Evolutionary conservation across 768 basidiomycete species (phyloP).

Genomic region (Lactarius trivialis): DNA sequence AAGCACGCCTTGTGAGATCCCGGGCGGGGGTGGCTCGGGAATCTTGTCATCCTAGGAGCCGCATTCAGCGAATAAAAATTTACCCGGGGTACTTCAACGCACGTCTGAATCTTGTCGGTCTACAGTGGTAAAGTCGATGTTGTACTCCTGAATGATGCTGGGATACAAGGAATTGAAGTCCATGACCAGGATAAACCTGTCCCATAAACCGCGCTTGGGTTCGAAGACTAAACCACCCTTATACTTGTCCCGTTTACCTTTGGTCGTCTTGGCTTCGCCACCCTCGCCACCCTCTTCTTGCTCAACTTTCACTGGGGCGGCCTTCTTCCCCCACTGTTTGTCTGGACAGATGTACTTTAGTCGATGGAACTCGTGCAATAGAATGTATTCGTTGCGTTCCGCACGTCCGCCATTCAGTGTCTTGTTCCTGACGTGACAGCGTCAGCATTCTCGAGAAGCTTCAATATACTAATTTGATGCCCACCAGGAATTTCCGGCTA

Average conservation of each 20-base stretch:
- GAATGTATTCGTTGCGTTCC: conserved; percentile 97
- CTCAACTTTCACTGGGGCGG: conserved; percentile 48
- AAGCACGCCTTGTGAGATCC: conserved; percentile 78
- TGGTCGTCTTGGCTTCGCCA: conserved; percentile 42
- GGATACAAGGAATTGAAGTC: conserved; percentile 99
- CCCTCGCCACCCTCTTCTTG: conserved; percentile 43
- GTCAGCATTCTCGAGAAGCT: neutral
- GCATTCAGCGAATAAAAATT: neutral
- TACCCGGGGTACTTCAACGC: conserved; percentile 13
- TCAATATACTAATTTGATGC: conserved; percentile 23
- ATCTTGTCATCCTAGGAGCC: conserved; percentile 74
- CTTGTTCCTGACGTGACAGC: conserved; percentile 65
- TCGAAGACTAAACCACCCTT: conserved; percentile 98
- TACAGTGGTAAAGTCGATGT: conserved; percentile 98
- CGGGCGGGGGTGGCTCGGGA: conserved; percentile 75
- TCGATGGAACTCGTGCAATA: conserved; percentile 95
- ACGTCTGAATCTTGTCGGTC: conserved; percentile 60
- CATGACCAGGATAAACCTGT: conserved; percentile 97
- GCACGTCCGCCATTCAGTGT: conserved; percentile 96
- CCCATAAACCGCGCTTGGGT: conserved; percentile 93
- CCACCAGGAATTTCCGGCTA: conserved; percentile 96
- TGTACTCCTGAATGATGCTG: conserved; percentile 98
- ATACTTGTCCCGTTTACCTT: conserved; percentile 86
- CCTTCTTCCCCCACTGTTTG: conserved; percentile 81
- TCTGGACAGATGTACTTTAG: conserved; percentile 96